phyloP scores from a whole-genome alignment of 208 protist species.

The Crithidia bombi region DNA sequence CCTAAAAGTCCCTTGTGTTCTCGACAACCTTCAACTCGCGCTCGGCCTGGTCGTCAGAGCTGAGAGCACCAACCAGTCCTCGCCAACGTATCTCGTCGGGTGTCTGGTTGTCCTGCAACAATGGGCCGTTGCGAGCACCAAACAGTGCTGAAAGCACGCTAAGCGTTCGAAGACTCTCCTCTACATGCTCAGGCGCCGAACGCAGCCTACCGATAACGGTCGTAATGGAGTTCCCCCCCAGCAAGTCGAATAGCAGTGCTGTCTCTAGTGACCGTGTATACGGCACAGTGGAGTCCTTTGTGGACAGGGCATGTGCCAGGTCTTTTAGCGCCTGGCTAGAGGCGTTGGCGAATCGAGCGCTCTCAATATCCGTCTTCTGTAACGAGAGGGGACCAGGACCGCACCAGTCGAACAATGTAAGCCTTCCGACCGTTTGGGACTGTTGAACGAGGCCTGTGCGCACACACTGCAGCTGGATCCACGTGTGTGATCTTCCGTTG shows the following conservation, averaged over 20 bases:
- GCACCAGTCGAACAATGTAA: slow-evolving; percentile 58
- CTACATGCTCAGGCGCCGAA: slow-evolving; percentile 20
- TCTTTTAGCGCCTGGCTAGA: slow-evolving; percentile 33
- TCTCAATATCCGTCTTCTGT: slow-evolving; percentile 52
- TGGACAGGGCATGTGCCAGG: slow-evolving; percentile 27
- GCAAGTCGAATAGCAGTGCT: slow-evolving; percentile 48
- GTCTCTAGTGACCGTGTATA: slow-evolving; percentile 43
- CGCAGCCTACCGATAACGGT: slow-evolving; percentile 41
- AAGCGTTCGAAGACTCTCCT: slow-evolving; percentile 33
- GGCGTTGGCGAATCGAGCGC: slow-evolving; percentile 49
- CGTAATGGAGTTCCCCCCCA: slow-evolving; percentile 59
- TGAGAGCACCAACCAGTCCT: slow-evolving; percentile 38
- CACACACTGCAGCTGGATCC: slow-evolving; percentile 58
- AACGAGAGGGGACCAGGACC: slow-evolving; percentile 32
- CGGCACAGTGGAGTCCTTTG: slow-evolving; percentile 22
- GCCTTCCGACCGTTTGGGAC: slow-evolving; percentile 36
- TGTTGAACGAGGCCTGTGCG: slow-evolving; percentile 41
- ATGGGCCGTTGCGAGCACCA: slow-evolving; percentile 43
- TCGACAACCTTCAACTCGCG: slow-evolving; percentile 32
- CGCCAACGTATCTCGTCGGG: slow-evolving; percentile 47
- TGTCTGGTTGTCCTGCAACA: slow-evolving; percentile 42
- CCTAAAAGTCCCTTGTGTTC: slow-evolving; percentile 25
- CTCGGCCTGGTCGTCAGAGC: slow-evolving; percentile 41
- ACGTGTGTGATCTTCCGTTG: slow-evolving; percentile 50
- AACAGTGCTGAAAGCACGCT: slow-evolving; percentile 33